Conservation (phyloP, 2,329 filamentous ascomycete genomes). For the Myrmaecium sp. region DNA sequence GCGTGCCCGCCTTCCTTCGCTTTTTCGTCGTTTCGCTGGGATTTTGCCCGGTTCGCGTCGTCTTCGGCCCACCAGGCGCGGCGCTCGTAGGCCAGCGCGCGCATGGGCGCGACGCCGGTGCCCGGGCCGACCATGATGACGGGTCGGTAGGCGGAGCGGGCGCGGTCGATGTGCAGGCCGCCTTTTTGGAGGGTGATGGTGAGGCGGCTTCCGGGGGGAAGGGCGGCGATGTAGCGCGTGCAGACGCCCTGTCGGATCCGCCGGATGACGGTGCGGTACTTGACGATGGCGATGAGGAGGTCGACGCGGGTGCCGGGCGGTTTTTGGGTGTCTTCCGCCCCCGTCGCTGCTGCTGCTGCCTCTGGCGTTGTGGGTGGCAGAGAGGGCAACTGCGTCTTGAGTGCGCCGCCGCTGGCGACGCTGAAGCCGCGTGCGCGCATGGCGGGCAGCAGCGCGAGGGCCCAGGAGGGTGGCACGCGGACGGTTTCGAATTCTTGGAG, state of each 20-base stretch:
- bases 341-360: constrained; percentile 2
- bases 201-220: constrained; percentile 42
- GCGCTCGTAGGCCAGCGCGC: constrained; percentile 64
- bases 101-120: constrained; percentile 73
- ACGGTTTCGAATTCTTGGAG: constrained; percentile 79
- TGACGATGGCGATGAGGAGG: constrained; percentile 71
- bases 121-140: constrained; percentile 69
- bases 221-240: constrained; percentile 62
- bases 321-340: not conserved
- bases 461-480: constrained; percentile 58
- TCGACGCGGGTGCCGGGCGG: constrained; percentile 38
- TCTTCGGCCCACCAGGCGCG: constrained; percentile 18
- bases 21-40: constrained; percentile 7
- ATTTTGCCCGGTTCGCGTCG: constrained; percentile 1
- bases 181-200: constrained; percentile 40
- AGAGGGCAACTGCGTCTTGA: constrained; percentile 16
- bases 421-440: constrained; percentile 89
- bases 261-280: constrained; percentile 76
- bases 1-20: constrained; percentile 6
- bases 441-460: constrained; percentile 57
- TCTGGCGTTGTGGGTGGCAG: no score
- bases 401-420: constrained; percentile 58
- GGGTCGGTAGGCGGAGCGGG: no score
- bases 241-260: constrained; percentile 75
- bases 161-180: no score